Conservation (phyloP, 305 asterid genomes). For the Rubia peregrina region DNA sequence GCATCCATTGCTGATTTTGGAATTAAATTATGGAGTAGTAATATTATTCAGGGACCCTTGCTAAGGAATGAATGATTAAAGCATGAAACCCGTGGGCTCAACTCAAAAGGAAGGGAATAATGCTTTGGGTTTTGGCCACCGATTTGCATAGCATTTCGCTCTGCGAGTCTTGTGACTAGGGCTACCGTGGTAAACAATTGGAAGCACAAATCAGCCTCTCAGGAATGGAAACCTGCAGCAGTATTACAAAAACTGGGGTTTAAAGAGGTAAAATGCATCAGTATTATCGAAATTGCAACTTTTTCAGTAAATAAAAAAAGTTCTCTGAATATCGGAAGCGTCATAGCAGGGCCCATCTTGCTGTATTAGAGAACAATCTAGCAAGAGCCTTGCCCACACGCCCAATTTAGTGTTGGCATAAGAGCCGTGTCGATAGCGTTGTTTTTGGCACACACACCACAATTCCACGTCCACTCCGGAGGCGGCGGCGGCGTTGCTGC, state of each 20-base stretch:
- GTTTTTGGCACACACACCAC: conserved; percentile 96
- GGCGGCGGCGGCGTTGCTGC: conserved; percentile 22
- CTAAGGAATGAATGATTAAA: too few relatives aligned
- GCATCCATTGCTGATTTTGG: too few relatives aligned
- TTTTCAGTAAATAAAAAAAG: conserved; percentile 59
- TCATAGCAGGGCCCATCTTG: conserved; percentile 82
- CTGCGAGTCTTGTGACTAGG: too few relatives aligned
- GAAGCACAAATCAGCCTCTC: too few relatives aligned
- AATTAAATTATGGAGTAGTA: too few relatives aligned
- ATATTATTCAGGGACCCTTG: too few relatives aligned
- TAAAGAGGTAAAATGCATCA: conserved; percentile 70
- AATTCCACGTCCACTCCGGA: conserved; percentile 33
- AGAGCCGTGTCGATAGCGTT: conserved; percentile 77
- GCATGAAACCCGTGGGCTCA: too few relatives aligned
- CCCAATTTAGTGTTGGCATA: conserved; percentile 73
- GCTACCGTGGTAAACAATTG: too few relatives aligned
- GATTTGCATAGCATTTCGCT: too few relatives aligned
- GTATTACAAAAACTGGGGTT: conserved; percentile 47
- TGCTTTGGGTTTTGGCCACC: too few relatives aligned
- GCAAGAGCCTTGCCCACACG: conserved; percentile 80
- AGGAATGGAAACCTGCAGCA: too few relatives aligned
- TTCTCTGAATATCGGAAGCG: conserved; percentile 46
- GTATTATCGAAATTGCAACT: conserved; percentile 54
- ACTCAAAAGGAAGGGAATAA: too few relatives aligned
- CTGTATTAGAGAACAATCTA: conserved; percentile 72